Evolutionary conservation across 495 filamentous ascomycete species (phyloP).

Genomic region (Lineolata rhizophorae): DNA sequence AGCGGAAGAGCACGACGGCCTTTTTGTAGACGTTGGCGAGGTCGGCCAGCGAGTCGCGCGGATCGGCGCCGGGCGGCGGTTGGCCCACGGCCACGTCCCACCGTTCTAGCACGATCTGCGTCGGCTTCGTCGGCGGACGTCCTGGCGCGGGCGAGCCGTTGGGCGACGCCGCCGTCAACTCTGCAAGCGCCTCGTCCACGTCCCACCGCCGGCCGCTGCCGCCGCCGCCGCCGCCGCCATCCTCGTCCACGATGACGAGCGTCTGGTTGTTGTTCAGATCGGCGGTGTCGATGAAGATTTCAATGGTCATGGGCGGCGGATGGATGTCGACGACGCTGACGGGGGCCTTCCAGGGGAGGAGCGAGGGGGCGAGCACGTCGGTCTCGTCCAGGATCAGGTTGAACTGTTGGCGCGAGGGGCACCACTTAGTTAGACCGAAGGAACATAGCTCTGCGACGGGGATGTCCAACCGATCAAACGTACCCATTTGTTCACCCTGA

Average conservation of each 20-base stretch:
- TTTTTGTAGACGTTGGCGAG: conserved; percentile 90
- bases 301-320: conserved; percentile 73
- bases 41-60: conserved; percentile 42
- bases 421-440: too few relatives aligned
- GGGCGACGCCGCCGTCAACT: too few relatives aligned
- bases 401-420: conserved; percentile 34
- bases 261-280: conserved; percentile 68
- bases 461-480: conserved; percentile 15
- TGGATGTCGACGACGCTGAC: conserved; percentile 54
- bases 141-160: conserved; percentile 30
- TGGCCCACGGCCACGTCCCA: conserved; percentile 57
- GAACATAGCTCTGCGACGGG: conserved; percentile 4
- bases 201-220: conserved; percentile 80
- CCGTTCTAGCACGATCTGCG: conserved; percentile 65
- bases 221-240: too few relatives aligned
- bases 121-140: conserved; percentile 25
- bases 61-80: conserved; percentile 21
- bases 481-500: conserved; percentile 86
- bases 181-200: conserved; percentile 63
- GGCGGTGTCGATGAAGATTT: conserved; percentile 69
- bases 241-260: conserved; percentile 65
- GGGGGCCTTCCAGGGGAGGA: conserved; percentile 55
- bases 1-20: conserved; percentile 80
- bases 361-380: conserved; percentile 57
- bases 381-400: conserved; percentile 87